A percentile compares a stretch with the other conserved stretches of the same genome.
These are phyloP conservation scores for Fusarium agapanthi DNA, from an alignment of 2,329 filamentous ascomycete genomes.

Conservation along the genomic window DNA sequence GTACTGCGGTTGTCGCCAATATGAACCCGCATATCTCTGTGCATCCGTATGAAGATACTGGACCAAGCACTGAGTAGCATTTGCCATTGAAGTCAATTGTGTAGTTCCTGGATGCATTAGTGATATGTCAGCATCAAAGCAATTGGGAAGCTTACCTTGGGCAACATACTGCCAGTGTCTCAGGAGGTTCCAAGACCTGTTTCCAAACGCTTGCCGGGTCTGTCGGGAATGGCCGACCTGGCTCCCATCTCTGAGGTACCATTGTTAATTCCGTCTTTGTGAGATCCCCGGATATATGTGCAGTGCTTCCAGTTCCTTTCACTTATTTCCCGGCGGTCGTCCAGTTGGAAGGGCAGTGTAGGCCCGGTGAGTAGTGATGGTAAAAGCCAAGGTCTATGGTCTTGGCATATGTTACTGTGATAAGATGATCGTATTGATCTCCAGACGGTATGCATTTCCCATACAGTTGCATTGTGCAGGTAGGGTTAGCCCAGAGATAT, in stretches of 20 bases:
- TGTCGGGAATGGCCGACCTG: neutral
- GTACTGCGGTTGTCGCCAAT: neutral
- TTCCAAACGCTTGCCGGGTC: neutral
- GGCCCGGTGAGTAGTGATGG: neutral
- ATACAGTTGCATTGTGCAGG: neutral
- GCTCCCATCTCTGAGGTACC: rapidly evolving
- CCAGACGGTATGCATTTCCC: neutral
- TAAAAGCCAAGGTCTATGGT: neutral
- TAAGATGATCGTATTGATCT: neutral
- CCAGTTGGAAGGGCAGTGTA: neutral
- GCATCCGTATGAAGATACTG: neutral
- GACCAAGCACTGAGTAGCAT: constrained; percentile 25
- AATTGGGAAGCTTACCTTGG: constrained; percentile 20
- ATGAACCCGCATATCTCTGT: neutral
- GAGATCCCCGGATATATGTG: neutral
- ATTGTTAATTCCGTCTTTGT: neutral
- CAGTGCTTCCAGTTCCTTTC: neutral
- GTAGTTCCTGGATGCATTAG: constrained; percentile 16
- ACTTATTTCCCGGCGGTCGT: neutral
- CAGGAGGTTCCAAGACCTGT: constrained; percentile 5
- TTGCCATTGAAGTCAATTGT: constrained; percentile 2
- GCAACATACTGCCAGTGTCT: constrained; percentile 36
- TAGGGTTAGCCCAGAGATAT: neutral
- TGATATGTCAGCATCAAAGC: no score
- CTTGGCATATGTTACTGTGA: neutral